Conservation (phyloP, 2,329 filamentous ascomycete genomes). For the Aspergillus tamarii region DNA sequence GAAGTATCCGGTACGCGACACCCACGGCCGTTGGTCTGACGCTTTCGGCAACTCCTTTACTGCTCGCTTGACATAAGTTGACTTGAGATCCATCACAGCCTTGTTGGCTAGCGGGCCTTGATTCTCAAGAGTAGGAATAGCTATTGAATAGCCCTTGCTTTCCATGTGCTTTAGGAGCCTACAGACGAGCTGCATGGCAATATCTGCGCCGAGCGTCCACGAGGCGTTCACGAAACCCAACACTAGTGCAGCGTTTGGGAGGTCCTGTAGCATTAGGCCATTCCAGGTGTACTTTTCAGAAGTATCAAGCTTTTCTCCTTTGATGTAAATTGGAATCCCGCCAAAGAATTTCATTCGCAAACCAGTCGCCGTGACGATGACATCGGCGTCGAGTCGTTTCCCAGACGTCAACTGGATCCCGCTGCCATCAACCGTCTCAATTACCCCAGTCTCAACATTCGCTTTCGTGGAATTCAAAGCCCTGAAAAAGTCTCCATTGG, state of each 20-base stretch:
- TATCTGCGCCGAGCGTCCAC: slow-evolving; percentile 40
- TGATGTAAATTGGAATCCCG: slow-evolving; percentile 25
- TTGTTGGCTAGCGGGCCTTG: neutral
- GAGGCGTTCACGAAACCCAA: slow-evolving; percentile 36
- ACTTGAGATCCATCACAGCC: neutral
- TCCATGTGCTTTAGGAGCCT: neutral
- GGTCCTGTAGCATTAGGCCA: slow-evolving; percentile 35
- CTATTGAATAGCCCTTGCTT: neutral
- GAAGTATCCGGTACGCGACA: neutral
- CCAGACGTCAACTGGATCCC: slow-evolving; percentile 50
- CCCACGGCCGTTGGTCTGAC: neutral
- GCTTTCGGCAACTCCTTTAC: neutral
- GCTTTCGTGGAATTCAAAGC: slow-evolving; percentile 39
- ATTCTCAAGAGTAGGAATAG: neutral
- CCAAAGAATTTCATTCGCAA: slow-evolving; percentile 35
- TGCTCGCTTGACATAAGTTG: neutral
- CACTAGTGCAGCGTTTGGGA: slow-evolving; percentile 36
- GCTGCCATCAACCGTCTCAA: slow-evolving; percentile 49
- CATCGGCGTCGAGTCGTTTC: slow-evolving; percentile 30
- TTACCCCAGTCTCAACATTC: slow-evolving; percentile 46
- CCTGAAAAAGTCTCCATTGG: slow-evolving; percentile 59
- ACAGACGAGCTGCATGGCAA: neutral
- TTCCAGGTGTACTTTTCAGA: slow-evolving; percentile 36
- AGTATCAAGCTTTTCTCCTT: slow-evolving; percentile 25
- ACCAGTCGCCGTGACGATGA: slow-evolving; percentile 42